Base-by-base conservation (phyloP, 345 rosid genomes). In the Cardamine resedifolia region DNA sequence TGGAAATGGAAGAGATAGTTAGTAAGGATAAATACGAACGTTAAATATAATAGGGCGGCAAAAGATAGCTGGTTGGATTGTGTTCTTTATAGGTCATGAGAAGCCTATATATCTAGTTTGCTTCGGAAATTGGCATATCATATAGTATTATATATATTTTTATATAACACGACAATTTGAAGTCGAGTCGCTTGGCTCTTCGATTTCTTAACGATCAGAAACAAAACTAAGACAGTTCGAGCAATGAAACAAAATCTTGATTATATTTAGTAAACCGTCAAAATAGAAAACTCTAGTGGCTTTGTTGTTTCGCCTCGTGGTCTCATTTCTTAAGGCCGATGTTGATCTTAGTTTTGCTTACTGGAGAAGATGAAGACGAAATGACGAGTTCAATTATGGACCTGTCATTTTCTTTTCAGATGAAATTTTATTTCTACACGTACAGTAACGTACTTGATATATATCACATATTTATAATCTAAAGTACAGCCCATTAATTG, bases 61-160 rank as follows among this genome's bases (percentile, higher is more conserved):
- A 65, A 77, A 70, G 39, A 70, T 63, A 71, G 76, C 80, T 64
- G 80, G 76, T 77, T 77, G 80, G 80, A 65, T 70, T 77, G 71
- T 71, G 71, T 58, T 70, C 27, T 77, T 76, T 70, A 71, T 76
- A 76, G 75, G 76, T 70, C 39, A 64, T 76, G 74, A 70, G 71
- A 27, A 76, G 70, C 67, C 79, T 67, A 60, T 60, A 44, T 20
- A 60, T n/a, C 80, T 77, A 64, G 30, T 70, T 64, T 58, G 76
- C 80, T 64, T 77, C 72, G 76, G 67, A 77, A 76, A 77, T 71
- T 64, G 76, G 8, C 76, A 64, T 57, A 19, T 43, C 33, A 45
- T 30, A 34, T 66, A 48, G 55, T 41, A n/a, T n/a, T n/a, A n/a
- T n/a, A 50, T 72, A 44, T 15, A 44, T 39, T 34, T 45, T 41